Percentiles rank a stretch among this genome's conserved stretches.
Evolutionary conservation across 2,329 filamentous ascomycete genomes (phyloP).

Genomic region (Fusarium subtropicale): DNA sequence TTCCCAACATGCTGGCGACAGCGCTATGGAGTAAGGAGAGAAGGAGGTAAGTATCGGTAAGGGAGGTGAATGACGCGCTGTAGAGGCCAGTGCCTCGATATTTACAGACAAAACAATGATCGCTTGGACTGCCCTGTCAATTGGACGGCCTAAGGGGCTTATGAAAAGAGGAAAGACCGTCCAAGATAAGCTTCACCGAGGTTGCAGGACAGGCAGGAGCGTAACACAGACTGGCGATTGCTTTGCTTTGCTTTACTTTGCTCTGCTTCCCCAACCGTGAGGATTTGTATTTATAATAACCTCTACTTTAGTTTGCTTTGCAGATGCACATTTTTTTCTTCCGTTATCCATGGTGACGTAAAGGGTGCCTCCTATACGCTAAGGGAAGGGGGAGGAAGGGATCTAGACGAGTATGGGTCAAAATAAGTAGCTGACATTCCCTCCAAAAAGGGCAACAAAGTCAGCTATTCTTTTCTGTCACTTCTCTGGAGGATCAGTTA

Average conservation of each 20-base stretch:
- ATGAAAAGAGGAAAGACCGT: slow-evolving; percentile 13
- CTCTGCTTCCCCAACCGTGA: neutral
- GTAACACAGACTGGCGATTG: neutral
- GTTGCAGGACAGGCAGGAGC: slow-evolving; percentile 6
- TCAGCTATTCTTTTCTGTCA: slow-evolving; percentile 15
- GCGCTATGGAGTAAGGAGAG: neutral
- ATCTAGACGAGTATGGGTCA: slow-evolving; percentile 7
- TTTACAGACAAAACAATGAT: slow-evolving; percentile 7
- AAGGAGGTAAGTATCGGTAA: neutral
- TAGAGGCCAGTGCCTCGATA: slow-evolving; percentile 4
- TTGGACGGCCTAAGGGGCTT: neutral
- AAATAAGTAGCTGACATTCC: slow-evolving; percentile 10
- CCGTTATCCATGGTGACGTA: slow-evolving; percentile 25
- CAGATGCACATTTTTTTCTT: slow-evolving; percentile 14
- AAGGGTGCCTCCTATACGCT: slow-evolving; percentile 12
- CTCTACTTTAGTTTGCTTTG: neutral
- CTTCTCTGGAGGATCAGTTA: slow-evolving; percentile 14
- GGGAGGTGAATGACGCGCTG: neutral
- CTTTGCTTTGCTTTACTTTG: neutral
- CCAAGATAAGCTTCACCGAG: slow-evolving; percentile 21
- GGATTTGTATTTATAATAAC: slow-evolving; percentile 31
- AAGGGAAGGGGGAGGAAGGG: slow-evolving; percentile 9
- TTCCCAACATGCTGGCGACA: slow-evolving; percentile 50
- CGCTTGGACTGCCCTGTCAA: slow-evolving; percentile 15
- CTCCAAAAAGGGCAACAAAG: neutral